Evolutionary conservation across 1,284 basidiomycete genomes (phyloP), one percentile per base, ranked within the genome.

Genomic region (Ustilago trichophora): DNA sequence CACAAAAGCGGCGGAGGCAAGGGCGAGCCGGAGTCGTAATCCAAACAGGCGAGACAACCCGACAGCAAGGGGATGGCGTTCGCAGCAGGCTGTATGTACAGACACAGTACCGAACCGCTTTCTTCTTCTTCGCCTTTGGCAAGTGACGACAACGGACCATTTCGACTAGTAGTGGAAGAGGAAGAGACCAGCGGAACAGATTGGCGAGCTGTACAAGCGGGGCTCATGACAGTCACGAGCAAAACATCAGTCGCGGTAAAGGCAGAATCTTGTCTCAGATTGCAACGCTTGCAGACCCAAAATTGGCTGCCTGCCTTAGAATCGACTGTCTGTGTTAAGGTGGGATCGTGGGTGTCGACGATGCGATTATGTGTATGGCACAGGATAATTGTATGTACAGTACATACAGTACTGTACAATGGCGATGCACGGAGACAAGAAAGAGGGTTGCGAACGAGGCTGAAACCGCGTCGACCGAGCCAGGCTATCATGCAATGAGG

Each of bases 381-480:
- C 34, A 36, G 6, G 12, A 36, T 13, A 18, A 19, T 18, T 8
- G 27, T 29, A 13, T 7, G 27, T n/a, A n/a, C n/a, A n/a, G 36
- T 22, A 37, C 36, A 37, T 24, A 37, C 12, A 21, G 36, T n/a
- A 18, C n/a, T n/a, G 22, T 13, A 29, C 27, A 34, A 6, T 21
- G 27, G 16, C 27, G 8, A 29, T 31, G 38, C 19, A 29, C 27
- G 27, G 27, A 29, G 27, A 29, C 27, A 7, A 29, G 13, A 29
- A 29, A 15, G 32, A 34, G 32, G 16, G 24, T 36, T 18, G 26
- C 33, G 25, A 31, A 27, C 7, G 48, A 50, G 48, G 48, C 48
- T 50, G 48, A 50, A 24, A 50, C 48, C 36, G 38, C 38, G 27
- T 34, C 31, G 16, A 34, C 38, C 48, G 48, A 50, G 31, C 15